Conservation (phyloP, 148 eudicot genomes). For the Bassia scoparia region DNA sequence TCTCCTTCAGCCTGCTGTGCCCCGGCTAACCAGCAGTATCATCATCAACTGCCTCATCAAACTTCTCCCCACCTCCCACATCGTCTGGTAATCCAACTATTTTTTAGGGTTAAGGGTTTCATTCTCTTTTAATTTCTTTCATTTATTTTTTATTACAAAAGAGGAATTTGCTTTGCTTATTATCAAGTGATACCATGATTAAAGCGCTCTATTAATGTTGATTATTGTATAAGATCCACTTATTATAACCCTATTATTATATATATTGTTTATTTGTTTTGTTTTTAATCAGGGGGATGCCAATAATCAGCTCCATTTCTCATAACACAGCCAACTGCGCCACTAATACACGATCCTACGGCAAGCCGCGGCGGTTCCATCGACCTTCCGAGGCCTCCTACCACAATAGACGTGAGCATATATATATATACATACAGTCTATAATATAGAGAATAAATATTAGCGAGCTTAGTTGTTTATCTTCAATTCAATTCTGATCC, state of each 20-base stretch:
- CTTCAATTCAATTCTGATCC: neutral
- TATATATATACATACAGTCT: too few species aligned
- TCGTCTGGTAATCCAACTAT: conserved; percentile 63
- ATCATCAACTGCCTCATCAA: conserved; percentile 46
- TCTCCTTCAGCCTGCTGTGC: conserved; percentile 39
- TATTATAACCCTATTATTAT: too few species aligned
- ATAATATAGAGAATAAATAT: too few species aligned
- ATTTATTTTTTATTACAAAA: neutral
- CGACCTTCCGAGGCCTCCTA: conserved; percentile 72
- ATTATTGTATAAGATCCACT: neutral
- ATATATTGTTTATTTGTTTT: neutral
- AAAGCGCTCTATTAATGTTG: neutral
- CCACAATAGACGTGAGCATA: conserved; percentile 68
- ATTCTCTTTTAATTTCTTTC: neutral
- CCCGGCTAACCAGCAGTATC: conserved; percentile 34
- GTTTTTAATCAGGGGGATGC: conserved; percentile 20
- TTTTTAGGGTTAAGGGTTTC: too few species aligned
- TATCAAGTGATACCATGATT: neutral
- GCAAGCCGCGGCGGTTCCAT: conserved; percentile 42
- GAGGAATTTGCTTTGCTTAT: neutral
- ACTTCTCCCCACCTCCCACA: conserved; percentile 57
- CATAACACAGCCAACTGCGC: conserved; percentile 16
- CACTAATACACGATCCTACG: conserved; percentile 33
- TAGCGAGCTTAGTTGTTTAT: too few species aligned
- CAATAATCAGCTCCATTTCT: conserved; percentile 18